Evolutionary conservation across 1,139 yeast genomes (phyloP).

Genomic region (Taphrina confusa): DNA sequence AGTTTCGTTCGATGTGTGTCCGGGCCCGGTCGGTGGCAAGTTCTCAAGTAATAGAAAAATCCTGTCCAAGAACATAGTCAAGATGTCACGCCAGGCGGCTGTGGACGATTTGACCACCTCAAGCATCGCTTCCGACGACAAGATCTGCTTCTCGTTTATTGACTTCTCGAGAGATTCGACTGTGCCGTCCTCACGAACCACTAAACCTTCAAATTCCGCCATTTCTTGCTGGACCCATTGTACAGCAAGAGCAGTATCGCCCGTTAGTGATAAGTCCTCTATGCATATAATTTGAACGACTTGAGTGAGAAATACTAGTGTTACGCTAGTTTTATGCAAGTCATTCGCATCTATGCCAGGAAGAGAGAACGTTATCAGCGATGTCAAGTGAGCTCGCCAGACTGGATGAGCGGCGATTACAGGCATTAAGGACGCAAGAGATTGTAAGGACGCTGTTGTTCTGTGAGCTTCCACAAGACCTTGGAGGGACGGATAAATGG

Average conservation of each 20-base stretch:
- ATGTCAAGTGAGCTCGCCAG: slow-evolving; percentile 75
- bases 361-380: slow-evolving; percentile 66
- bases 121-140: slow-evolving; percentile 48
- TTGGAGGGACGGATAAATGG: slow-evolving; percentile 79
- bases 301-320: slow-evolving; percentile 70
- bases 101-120: slow-evolving; percentile 74
- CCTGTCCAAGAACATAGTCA: slow-evolving; percentile 60
- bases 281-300: slow-evolving; percentile 75
- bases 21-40: slow-evolving; percentile 62
- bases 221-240: slow-evolving; percentile 63
- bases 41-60: slow-evolving; percentile 71
- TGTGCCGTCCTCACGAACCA: slow-evolving; percentile 30
- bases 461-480: slow-evolving; percentile 80
- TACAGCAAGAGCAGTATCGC: slow-evolving; percentile 63
- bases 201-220: slow-evolving; percentile 44
- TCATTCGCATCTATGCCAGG: slow-evolving; percentile 92
- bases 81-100: slow-evolving; percentile 64
- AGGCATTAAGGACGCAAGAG: slow-evolving; percentile 66
- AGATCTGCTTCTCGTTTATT: slow-evolving; percentile 38
- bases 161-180: neutral
- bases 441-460: slow-evolving; percentile 69
- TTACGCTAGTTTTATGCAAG: slow-evolving; percentile 66
- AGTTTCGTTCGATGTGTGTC: slow-evolving; percentile 38
- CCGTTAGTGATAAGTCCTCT: slow-evolving; percentile 47
- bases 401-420: slow-evolving; percentile 65